phyloP scores from a whole-genome alignment of 768 basidiomycete genomes.

The Pisolithus microcarpus region DNA sequence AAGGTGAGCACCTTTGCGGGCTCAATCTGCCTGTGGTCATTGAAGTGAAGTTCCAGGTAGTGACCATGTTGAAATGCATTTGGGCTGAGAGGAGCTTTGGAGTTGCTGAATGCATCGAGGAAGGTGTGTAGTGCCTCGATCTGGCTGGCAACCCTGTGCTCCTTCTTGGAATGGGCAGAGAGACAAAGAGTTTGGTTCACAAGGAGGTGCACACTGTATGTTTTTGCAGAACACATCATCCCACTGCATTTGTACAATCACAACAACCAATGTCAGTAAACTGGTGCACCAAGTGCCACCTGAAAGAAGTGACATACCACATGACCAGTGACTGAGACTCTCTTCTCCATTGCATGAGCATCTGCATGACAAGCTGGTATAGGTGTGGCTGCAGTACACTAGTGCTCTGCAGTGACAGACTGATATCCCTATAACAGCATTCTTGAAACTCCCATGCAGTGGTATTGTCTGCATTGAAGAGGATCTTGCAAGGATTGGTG shows the following conservation, averaged over 20 bases:
- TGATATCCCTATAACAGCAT: conserved; percentile 72
- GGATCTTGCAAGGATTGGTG: conserved; percentile 78
- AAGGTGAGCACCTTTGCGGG: conserved; percentile 76
- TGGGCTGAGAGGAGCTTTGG: too few relatives aligned
- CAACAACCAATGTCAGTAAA: too few relatives aligned
- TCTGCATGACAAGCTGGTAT: conserved; percentile 79
- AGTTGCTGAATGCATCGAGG: conserved; percentile 86
- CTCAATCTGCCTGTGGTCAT: conserved; percentile 64
- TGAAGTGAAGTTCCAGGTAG: conserved; percentile 83
- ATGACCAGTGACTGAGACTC: conserved; percentile 74
- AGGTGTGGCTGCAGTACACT: conserved; percentile 74
- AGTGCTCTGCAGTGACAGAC: conserved; percentile 47
- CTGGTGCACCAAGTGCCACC: too few relatives aligned
- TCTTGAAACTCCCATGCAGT: conserved; percentile 82
- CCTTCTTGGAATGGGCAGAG: conserved; percentile 74
- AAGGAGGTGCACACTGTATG: conserved; percentile 66
- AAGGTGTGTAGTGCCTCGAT: conserved; percentile 69
- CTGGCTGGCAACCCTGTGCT: conserved; percentile 63
- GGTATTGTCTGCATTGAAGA: conserved; percentile 75
- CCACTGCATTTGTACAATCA: too few relatives aligned
- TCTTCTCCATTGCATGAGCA: conserved; percentile 69
- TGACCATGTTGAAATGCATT: conserved; percentile 74
- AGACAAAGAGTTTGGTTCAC: conserved; percentile 76
- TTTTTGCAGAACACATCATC: too few relatives aligned
- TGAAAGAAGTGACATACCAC: too few relatives aligned